These are phyloP conservation scores for Venturia pyrina DNA, from an alignment of 2,329 filamentous ascomycete species.

Conservation along the genomic window DNA sequence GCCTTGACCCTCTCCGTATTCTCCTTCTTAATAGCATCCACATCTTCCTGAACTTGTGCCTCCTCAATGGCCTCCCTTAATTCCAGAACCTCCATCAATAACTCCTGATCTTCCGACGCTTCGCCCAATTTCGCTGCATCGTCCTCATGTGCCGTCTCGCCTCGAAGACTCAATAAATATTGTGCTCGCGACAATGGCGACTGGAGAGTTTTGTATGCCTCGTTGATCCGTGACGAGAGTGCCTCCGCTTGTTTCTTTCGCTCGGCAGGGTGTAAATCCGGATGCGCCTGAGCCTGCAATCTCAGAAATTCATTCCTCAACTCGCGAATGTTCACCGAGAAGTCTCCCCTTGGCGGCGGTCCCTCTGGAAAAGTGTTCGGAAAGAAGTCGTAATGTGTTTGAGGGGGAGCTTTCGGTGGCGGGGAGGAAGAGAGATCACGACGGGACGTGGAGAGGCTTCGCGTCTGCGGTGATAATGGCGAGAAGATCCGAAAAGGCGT, in stretches of 20 bases:
- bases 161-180: constrained; percentile 64
- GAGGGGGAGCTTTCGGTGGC: not conserved
- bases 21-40: constrained; percentile 47
- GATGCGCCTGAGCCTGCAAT: constrained; percentile 68
- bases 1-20: constrained; percentile 59
- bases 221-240: constrained; percentile 69
- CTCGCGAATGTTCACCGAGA: constrained; percentile 58
- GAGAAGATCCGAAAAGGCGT: not conserved
- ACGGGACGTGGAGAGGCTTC: not conserved
- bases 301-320: constrained; percentile 79
- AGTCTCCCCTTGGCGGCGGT: constrained; percentile 67
- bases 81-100: constrained; percentile 74
- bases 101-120: constrained; percentile 42
- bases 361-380: constrained; percentile 65
- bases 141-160: constrained; percentile 69
- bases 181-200: constrained; percentile 77
- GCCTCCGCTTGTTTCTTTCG: constrained; percentile 58
- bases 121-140: constrained; percentile 54
- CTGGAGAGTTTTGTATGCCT: constrained; percentile 77
- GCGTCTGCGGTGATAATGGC: not conserved
- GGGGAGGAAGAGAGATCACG: not conserved
- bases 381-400: constrained; percentile 73
- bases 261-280: constrained; percentile 49
- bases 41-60: constrained; percentile 48
- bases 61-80: constrained; percentile 52